Percentiles rank a stretch among this genome's conserved stretches.
Conservation (phyloP, 2,329 filamentous ascomycete genomes). For the Aspergillus pseudoterreus region DNA sequence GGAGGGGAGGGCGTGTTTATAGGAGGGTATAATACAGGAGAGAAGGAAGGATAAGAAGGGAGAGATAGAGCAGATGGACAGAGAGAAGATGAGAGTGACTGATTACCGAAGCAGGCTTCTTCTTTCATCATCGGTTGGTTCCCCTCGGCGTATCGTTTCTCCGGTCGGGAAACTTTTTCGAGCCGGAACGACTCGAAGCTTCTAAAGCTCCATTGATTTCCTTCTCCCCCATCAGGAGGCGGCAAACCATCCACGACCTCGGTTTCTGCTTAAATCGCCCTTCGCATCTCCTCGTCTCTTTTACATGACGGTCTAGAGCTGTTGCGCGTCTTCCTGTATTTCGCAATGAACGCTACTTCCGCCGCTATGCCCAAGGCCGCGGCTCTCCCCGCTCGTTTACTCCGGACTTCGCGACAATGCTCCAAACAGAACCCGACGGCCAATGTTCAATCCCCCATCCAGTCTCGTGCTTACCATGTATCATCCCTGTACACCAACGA, state of each 20-base stretch:
- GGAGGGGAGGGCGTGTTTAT: constrained; percentile 5
- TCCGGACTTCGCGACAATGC: constrained; percentile 40
- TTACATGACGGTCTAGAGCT: not conserved
- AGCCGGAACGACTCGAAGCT: constrained; percentile 29
- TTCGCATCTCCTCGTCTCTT: not conserved
- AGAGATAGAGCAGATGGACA: constrained; percentile 6
- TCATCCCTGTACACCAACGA: constrained; percentile 22
- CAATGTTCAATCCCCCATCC: constrained; percentile 27
- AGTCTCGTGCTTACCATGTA: constrained; percentile 36
- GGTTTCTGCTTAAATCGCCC: not conserved
- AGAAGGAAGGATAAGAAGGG: not conserved
- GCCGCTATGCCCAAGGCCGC: constrained; percentile 41
- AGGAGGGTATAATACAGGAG: constrained; percentile 8
- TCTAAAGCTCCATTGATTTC: constrained; percentile 14
- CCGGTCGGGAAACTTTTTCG: constrained; percentile 33
- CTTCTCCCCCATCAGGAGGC: constrained; percentile 18
- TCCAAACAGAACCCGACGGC: constrained; percentile 30
- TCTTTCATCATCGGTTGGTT: constrained; percentile 25
- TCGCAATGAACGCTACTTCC: constrained; percentile 38
- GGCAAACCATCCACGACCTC: constrained; percentile 4
- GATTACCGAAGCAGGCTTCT: constrained; percentile 28
- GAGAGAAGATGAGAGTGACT: constrained; percentile 18
- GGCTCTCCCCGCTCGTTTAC: constrained; percentile 40
- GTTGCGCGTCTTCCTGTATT: constrained; percentile 14
- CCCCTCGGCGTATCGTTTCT: constrained; percentile 26